Base-by-base conservation (phyloP, 148 eudicot genomes). In the Rheum nobile region DNA sequence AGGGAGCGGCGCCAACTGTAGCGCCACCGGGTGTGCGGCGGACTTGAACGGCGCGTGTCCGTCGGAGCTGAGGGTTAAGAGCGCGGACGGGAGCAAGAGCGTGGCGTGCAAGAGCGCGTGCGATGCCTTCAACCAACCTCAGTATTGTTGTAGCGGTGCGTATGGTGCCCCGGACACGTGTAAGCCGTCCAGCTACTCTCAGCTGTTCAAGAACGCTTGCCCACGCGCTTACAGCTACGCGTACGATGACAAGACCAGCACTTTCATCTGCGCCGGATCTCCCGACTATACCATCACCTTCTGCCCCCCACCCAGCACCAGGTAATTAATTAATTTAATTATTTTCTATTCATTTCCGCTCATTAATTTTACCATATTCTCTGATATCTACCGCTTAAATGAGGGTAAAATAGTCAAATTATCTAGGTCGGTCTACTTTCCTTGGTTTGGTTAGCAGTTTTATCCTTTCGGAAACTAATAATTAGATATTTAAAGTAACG, bases 191-290 rank as follows among this genome's bases (percentile, higher is more conserved):
- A 79, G 84, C 6, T 91, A 91, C 74, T 84, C 97, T 65, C 8
- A 50, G 79, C 29, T 80, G 79, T 91, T 91, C 59, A 91, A 91
- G 83, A 84, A 74, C 38, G 89, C 87, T 41, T 91, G 97, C 59
- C 97, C 97, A 12, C 75, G 72, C 59, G 92, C 97, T 4, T 91
- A 91, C 32, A 91, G 97, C 74, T 91, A 91, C 70, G 97, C 97
- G 39, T 91, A 87, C 57, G 97, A 91, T 77, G 97, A 91, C 28
- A 72, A 75, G 81, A 88, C 85, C 5, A 91, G 97, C 43, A 91
- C 92, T 17, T 91, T 91, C 78, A 91, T 93, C 6, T 91, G 97
- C 48, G 76, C 80, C 11, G 95, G 92, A 4, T 71, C 80, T 1
- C 87, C 90, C 39, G 78, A 84, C 70, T 91, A 91, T 73, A 70